phyloP scores from a whole-genome alignment of 2,329 filamentous ascomycete species.

The Zalaria obscura region DNA sequence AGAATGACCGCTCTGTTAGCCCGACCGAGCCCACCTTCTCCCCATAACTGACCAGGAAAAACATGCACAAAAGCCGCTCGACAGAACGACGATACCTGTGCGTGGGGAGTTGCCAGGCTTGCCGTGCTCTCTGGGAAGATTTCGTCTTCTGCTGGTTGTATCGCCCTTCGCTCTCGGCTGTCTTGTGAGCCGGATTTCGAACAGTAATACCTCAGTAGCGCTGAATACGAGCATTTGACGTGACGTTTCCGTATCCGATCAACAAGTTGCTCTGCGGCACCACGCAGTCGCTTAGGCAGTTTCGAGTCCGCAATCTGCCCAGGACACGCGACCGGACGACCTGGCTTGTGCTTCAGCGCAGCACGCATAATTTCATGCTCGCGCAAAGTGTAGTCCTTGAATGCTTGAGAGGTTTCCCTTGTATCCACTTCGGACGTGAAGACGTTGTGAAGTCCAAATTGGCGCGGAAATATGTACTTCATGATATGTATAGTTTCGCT shows the following conservation, averaged over 20 bases:
- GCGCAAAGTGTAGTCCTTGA: slow-evolving; percentile 74
- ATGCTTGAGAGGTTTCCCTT: slow-evolving; percentile 53
- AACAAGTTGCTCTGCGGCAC: slow-evolving; percentile 44
- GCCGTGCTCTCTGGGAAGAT: slow-evolving; percentile 30
- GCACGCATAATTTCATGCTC: slow-evolving; percentile 62
- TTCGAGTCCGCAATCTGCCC: background rate
- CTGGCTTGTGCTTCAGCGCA: background rate
- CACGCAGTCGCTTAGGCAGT: slow-evolving; percentile 56
- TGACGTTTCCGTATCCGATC: slow-evolving; percentile 57
- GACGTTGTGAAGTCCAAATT: slow-evolving; percentile 85
- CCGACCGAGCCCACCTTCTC: slow-evolving; percentile 34
- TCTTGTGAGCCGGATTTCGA: slow-evolving; percentile 13
- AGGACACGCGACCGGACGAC: background rate
- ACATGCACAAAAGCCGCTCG: slow-evolving; percentile 59
- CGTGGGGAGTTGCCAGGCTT: slow-evolving; percentile 50
- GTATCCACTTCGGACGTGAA: slow-evolving; percentile 58
- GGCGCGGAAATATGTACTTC: slow-evolving; percentile 87
- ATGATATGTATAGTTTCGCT: slow-evolving; percentile 55
- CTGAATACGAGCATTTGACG: slow-evolving; percentile 61
- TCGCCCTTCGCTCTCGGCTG: too few relatives aligned
- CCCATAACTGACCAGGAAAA: slow-evolving; percentile 66
- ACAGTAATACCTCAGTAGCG: slow-evolving; percentile 71
- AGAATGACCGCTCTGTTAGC: slow-evolving; percentile 52
- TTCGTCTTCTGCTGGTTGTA: background rate
- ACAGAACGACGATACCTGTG: slow-evolving; percentile 74